phyloP scores from a whole-genome alignment of 164 flowering plant genomes.

The Aristolochia fimbriata region DNA sequence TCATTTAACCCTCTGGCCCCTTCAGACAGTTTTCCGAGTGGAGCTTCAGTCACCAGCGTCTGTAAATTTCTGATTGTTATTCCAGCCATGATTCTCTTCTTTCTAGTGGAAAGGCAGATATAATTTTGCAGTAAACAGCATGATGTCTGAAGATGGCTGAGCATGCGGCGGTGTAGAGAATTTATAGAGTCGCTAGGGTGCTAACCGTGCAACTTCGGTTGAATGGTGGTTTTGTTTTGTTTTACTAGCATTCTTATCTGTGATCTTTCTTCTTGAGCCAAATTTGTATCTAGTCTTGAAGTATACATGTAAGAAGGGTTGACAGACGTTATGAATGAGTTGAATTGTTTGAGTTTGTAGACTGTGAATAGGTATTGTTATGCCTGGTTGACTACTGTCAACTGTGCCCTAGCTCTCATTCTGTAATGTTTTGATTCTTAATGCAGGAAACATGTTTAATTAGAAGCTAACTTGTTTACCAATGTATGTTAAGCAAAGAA shows the following conservation, averaged over 20 bases:
- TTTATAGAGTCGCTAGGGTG: background rate
- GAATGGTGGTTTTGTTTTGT: conserved; percentile 8
- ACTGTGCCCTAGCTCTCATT: no score
- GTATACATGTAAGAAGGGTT: background rate
- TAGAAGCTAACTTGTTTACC: no score
- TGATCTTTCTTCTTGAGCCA: background rate
- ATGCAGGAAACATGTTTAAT: no score
- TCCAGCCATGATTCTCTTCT: background rate
- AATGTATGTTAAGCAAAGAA: no score
- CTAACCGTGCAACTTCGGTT: background rate
- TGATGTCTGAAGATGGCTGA: background rate
- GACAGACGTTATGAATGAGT: background rate
- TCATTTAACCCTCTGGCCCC: background rate
- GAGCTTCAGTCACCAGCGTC: background rate
- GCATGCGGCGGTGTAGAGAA: no score
- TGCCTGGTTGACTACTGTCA: no score
- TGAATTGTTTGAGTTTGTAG: background rate
- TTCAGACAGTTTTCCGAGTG: background rate
- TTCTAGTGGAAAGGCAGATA: background rate
- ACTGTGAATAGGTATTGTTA: no score
- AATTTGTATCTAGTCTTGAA: background rate
- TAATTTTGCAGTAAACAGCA: conserved; percentile 7
- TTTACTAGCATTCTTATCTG: background rate
- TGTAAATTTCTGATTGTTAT: background rate
- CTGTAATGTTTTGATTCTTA: no score